Evolutionary conservation across 257 asterid genomes (phyloP).

Genomic region (Solanum appendiculatum): DNA sequence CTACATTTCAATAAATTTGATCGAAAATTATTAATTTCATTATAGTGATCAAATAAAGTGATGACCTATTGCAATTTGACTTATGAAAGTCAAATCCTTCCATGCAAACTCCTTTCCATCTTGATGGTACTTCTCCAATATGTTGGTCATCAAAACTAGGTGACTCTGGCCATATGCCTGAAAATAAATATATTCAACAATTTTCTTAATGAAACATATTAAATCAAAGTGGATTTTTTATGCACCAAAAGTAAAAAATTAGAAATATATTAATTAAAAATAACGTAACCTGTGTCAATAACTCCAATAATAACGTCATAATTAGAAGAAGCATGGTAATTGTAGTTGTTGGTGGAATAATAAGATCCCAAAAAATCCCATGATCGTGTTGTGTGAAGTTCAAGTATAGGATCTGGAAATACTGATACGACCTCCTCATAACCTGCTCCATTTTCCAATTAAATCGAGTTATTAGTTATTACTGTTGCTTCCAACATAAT

Average conservation of each 20-base stretch:
- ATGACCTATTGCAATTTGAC: conserved; percentile 61
- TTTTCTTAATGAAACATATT: background rate
- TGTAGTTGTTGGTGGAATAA: conserved; percentile 18
- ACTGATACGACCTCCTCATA: conserved; percentile 56
- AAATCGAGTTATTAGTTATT: background rate
- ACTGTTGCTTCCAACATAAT: accelerated
- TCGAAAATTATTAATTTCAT: too few species aligned
- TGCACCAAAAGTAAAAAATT: background rate
- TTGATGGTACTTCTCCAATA: conserved; percentile 52
- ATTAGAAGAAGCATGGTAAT: conserved; percentile 1
- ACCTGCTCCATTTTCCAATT: conserved; percentile 13
- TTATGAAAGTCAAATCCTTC: conserved; percentile 47
- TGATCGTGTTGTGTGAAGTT: conserved; percentile 78
- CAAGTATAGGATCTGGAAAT: conserved; percentile 60
- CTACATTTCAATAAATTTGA: too few species aligned
- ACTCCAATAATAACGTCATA: conserved; percentile 63
- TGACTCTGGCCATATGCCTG: conserved; percentile 89
- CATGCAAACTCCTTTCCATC: conserved; percentile 83
- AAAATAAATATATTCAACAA: background rate
- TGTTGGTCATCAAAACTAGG: conserved; percentile 51
- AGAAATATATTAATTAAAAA: background rate
- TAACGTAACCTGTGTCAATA: conserved; percentile 57
- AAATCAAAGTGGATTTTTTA: background rate
- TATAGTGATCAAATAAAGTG: background rate
- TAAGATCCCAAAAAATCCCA: conserved; percentile 63